phyloP scores from a whole-genome alignment of 352 stramenopile species.

The Bremia lactucae region DNA sequence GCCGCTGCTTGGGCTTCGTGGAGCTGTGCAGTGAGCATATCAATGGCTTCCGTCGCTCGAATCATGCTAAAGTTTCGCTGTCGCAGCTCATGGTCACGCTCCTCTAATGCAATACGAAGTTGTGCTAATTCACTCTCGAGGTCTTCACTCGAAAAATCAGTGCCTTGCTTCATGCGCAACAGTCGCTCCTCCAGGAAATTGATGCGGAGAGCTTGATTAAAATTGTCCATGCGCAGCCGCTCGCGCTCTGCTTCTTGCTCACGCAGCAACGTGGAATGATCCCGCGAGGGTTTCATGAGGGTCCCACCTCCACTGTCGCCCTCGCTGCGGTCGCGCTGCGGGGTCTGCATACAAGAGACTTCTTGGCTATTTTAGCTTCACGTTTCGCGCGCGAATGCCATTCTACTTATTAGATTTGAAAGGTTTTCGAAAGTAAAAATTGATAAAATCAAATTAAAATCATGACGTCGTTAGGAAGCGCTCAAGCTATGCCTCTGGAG shows the following conservation, averaged over 20 bases:
- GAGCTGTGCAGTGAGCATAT: constrained; percentile 37
- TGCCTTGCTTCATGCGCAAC: constrained; percentile 45
- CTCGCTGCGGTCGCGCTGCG: constrained; percentile 5
- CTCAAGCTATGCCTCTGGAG: too few relatives aligned
- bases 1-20: constrained; percentile 21
- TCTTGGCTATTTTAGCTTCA: neutral
- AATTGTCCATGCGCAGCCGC: constrained; percentile 58
- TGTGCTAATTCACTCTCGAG: constrained; percentile 52
- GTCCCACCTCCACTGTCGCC: neutral
- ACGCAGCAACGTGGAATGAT: constrained; percentile 30
- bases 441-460: too few relatives aligned
- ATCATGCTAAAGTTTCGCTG: constrained; percentile 51
- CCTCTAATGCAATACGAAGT: constrained; percentile 41
- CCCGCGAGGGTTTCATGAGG: constrained; percentile 12
- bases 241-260: constrained; percentile 50
- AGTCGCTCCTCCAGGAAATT: constrained; percentile 61
- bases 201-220: constrained; percentile 60
- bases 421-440: too few relatives aligned
- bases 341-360: constrained; percentile 13
- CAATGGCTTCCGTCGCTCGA: constrained; percentile 44
- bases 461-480: too few relatives aligned
- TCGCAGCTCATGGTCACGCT: constrained; percentile 51
- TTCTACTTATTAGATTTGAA: too few relatives aligned
- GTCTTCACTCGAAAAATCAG: constrained; percentile 46
- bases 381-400: neutral